A percentile compares a stretch with the other conserved stretches of the same genome.
These are phyloP conservation scores for Cryphonectria naterciae DNA, from an alignment of 2,329 filamentous ascomycete species.

Conservation along the genomic window DNA sequence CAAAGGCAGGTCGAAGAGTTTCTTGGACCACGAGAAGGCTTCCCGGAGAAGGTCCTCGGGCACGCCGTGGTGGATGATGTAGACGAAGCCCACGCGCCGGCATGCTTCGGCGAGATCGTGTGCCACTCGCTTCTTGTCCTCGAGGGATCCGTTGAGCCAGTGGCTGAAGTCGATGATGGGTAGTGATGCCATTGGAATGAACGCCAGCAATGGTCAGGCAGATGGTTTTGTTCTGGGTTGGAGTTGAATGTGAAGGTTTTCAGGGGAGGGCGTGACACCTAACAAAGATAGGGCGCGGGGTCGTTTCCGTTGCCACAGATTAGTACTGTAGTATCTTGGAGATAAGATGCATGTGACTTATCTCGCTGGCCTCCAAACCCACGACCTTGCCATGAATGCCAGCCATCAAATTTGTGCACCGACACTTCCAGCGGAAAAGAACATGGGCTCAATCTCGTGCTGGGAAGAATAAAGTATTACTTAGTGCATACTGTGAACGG, in stretches of 20 bases:
- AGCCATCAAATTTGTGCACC: neutral
- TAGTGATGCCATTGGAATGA: slow-evolving; percentile 10
- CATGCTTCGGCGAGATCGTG: slow-evolving; percentile 36
- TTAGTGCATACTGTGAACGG: too few species aligned
- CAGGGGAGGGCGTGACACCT: neutral
- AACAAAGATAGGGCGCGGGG: slow-evolving; percentile 17
- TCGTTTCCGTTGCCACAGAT: slow-evolving; percentile 9
- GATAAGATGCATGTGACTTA: neutral
- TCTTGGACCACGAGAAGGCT: slow-evolving; percentile 37
- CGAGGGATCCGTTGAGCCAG: slow-evolving; percentile 21
- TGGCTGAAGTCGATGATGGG: slow-evolving; percentile 28
- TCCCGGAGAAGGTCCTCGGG: slow-evolving; percentile 41
- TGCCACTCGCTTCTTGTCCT: slow-evolving; percentile 19
- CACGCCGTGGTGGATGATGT: slow-evolving; percentile 42
- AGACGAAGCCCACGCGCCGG: slow-evolving; percentile 40
- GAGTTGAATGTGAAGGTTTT: neutral
- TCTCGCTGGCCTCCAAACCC: neutral
- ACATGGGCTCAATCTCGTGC: too few species aligned
- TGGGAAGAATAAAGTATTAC: too few species aligned
- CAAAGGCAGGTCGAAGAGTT: slow-evolving; percentile 38
- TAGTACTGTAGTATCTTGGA: slow-evolving; percentile 9
- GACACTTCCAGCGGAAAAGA: too few species aligned
- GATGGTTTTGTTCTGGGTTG: neutral
- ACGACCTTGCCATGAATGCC: neutral
- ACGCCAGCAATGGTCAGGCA: neutral